These are phyloP conservation scores for Starmera quercuum DNA, from an alignment of 805 yeast genomes.

Conservation along the genomic window DNA sequence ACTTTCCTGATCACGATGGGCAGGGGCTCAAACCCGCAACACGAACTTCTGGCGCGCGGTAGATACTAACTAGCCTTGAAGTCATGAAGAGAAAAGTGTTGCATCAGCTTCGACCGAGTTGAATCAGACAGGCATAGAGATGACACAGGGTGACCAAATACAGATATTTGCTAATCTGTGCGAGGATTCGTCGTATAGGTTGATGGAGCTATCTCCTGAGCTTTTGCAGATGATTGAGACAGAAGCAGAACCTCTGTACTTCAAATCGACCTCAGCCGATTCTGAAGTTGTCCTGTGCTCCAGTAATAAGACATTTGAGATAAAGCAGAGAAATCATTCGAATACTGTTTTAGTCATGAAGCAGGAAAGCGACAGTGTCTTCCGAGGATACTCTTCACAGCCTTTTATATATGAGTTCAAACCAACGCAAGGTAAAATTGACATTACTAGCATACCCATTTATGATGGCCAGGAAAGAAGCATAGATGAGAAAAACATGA, in stretches of 20 bases:
- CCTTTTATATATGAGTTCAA: conserved; percentile 30
- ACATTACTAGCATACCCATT: conserved; percentile 25
- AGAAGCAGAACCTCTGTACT: conserved; percentile 14
- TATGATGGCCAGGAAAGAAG: conserved; percentile 24
- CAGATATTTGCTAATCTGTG: conserved; percentile 19
- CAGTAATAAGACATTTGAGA: conserved; percentile 44
- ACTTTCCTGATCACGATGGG: too few relatives aligned
- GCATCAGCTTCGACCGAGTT: too few relatives aligned
- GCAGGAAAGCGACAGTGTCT: conserved; percentile 13
- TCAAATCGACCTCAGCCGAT: conserved; percentile 22
- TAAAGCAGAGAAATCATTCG: conserved; percentile 81
- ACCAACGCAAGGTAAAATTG: conserved; percentile 23
- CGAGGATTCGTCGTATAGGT: conserved; percentile 30
- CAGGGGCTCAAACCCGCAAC: too few relatives aligned
- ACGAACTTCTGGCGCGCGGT: too few relatives aligned
- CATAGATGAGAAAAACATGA: conserved; percentile 3
- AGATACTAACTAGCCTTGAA: too few relatives aligned
- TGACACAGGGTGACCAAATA: conserved; percentile 6
- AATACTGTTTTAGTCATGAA: conserved; percentile 62
- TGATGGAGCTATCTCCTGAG: conserved; percentile 47
- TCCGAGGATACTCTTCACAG: conserved; percentile 27
- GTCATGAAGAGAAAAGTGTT: too few relatives aligned
- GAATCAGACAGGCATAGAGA: too few relatives aligned
- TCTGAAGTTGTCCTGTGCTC: conserved; percentile 58
- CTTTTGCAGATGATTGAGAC: conserved; percentile 30